phyloP scores from a whole-genome alignment of 2,329 filamentous ascomycete species.

The Thelonectria blattea region DNA sequence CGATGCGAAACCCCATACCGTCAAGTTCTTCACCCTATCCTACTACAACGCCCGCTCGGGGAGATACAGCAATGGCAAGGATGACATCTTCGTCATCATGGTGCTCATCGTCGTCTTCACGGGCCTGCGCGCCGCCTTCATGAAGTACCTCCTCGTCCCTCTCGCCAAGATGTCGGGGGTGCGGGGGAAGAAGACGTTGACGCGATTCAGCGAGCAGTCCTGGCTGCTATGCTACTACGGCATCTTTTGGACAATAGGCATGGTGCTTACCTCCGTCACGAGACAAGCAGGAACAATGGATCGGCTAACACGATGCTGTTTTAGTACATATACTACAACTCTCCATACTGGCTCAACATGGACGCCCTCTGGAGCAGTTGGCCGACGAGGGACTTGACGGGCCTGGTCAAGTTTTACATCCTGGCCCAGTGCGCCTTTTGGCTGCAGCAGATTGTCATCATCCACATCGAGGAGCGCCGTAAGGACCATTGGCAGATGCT shows the following conservation, averaged over 20 bases:
- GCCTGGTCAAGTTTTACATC: constrained; percentile 86
- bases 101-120: constrained; percentile 86
- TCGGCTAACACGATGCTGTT: neutral
- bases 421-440: constrained; percentile 91
- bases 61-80: constrained; percentile 74
- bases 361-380: constrained; percentile 82
- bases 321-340: constrained; percentile 83
- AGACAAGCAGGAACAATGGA: neutral
- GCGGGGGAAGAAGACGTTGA: constrained; percentile 73
- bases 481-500: constrained; percentile 99
- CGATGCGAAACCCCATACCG: constrained; percentile 74
- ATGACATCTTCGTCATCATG: constrained; percentile 79
- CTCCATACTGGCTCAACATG: constrained; percentile 79
- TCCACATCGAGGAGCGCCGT: constrained; percentile 91
- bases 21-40: constrained; percentile 83
- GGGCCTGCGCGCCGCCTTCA: constrained; percentile 77
- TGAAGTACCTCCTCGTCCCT: constrained; percentile 87
- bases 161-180: constrained; percentile 75
- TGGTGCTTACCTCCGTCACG: constrained; percentile 63
- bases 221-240: constrained; percentile 86
- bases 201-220: constrained; percentile 89
- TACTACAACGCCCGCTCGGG: constrained; percentile 75
- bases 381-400: constrained; percentile 77
- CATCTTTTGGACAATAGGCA: constrained; percentile 82
- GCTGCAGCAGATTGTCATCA: constrained; percentile 91